Evolutionary conservation across 331 rosid species (phyloP).

Genomic region (Quercus lobata): DNA sequence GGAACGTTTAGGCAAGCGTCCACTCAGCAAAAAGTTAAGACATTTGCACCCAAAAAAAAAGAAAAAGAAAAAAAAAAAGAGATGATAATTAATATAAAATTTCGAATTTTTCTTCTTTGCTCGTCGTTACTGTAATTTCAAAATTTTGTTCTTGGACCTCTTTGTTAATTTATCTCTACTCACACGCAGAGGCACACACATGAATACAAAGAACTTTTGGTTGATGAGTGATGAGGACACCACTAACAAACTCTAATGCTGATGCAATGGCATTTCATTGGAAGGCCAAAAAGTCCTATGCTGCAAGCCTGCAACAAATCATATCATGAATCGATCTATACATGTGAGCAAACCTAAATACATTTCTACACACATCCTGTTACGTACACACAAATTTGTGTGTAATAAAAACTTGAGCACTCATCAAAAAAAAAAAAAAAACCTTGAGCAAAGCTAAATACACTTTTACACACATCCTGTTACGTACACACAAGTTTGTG

Average conservation of each 20-base stretch:
- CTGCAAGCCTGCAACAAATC: too few species aligned
- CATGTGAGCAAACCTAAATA: too few species aligned
- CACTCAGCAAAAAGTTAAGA: background rate
- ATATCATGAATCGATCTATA: too few species aligned
- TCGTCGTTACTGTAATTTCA: background rate
- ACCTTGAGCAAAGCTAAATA: too few species aligned
- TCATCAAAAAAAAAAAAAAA: too few species aligned
- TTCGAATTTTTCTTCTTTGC: background rate
- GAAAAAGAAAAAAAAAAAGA: background rate
- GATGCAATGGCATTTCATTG: background rate
- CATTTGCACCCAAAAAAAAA: background rate
- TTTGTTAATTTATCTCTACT: background rate
- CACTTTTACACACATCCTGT: too few species aligned
- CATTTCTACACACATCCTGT: too few species aligned
- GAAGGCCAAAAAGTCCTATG: too few species aligned
- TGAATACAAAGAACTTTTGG: background rate
- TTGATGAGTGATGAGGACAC: background rate
- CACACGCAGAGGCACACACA: background rate
- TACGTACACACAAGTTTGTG: too few species aligned
- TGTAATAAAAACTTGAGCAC: too few species aligned
- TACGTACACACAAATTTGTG: too few species aligned
- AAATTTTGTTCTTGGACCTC: background rate
- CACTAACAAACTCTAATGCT: background rate
- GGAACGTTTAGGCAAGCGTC: background rate
- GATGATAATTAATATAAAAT: background rate